Evolutionary conservation across 2,329 filamentous ascomycete species (phyloP), one percentile per base, ranked within the genome.

Genomic region (Aspergillus nomiae): DNA sequence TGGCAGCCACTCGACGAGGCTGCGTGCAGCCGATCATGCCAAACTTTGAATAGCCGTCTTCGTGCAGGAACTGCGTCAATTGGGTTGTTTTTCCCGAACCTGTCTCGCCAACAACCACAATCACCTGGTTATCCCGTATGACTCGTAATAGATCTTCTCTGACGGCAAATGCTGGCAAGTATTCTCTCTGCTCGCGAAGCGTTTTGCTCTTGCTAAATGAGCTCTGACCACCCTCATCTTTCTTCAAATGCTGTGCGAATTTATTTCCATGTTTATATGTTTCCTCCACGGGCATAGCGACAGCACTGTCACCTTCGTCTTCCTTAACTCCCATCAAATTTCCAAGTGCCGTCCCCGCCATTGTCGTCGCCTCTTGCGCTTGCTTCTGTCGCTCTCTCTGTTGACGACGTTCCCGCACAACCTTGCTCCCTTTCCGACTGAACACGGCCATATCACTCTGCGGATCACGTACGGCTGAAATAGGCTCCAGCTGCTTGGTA

Each of bases 391-490:
- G 87, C 76, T 99, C 95, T 66, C 94, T 90, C 77, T 97, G 93
- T 78, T 97, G 93, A 48, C 96, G 85, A 70, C 90, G 89, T 71
- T 99, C 95, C 72, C 91, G 92, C 14, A 99, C 95, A 2, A 97
- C 93, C 70, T 89, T 91, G 74, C 94, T 98, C 0, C 95, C 95
- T 76, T 97, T 97, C 50, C 94, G 87, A 80, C 93, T 96, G 71
- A 98, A 98, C 1, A 99, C 94, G 1, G 95, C 95, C 95, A 99
- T 97, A 74, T 99, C 95, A 74, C 96, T 99, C 78, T 98, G 94
- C 30, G 91, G 89, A 76, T 99, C 95, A 58, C 91, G 87, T 16
- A 99, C 92, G 0, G 95, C 96, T 0, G 94, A 92, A 1, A 99
- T 91, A 0, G 95, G 96, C 63, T 99, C 95, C 26, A 98, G 78